Conservation (phyloP, 805 yeast genomes). For the Nadsonia fulvescens region DNA sequence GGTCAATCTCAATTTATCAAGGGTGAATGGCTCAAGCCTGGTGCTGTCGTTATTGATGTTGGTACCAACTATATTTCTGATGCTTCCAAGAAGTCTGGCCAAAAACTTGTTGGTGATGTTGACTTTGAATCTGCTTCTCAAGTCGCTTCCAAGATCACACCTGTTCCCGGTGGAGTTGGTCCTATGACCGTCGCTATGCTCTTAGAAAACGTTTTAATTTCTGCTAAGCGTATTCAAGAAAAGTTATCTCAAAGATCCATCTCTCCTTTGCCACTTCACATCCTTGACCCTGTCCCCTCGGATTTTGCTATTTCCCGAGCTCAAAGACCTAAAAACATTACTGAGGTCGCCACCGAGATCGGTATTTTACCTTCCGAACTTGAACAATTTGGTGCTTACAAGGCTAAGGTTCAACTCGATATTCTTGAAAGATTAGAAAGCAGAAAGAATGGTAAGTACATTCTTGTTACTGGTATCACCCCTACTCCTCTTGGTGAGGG, state of each 20-base stretch:
- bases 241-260: conserved; percentile 29
- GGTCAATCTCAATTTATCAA: conserved; percentile 72
- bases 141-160: conserved; percentile 61
- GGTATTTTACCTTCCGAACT: conserved; percentile 67
- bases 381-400: conserved; percentile 78
- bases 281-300: conserved; percentile 61
- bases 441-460: conserved; percentile 62
- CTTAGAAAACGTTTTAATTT: conserved; percentile 61
- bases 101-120: conserved; percentile 81
- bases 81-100: conserved; percentile 54
- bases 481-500: conserved; percentile 99
- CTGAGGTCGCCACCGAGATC: conserved; percentile 57
- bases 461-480: conserved; percentile 90
- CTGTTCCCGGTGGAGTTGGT: conserved; percentile 98
- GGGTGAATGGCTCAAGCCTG: conserved; percentile 75
- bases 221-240: conserved; percentile 46
- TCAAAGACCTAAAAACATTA: conserved; percentile 72
- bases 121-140: conserved; percentile 50
- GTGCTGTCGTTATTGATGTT: conserved; percentile 82
- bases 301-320: conserved; percentile 81
- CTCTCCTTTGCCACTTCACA: conserved; percentile 36
- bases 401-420: conserved; percentile 71
- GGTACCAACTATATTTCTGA: conserved; percentile 85
- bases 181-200: conserved; percentile 99
- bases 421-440: conserved; percentile 48